Conservation (phyloP, 2,329 filamentous ascomycete genomes). For the Shiraia bambusicola region DNA sequence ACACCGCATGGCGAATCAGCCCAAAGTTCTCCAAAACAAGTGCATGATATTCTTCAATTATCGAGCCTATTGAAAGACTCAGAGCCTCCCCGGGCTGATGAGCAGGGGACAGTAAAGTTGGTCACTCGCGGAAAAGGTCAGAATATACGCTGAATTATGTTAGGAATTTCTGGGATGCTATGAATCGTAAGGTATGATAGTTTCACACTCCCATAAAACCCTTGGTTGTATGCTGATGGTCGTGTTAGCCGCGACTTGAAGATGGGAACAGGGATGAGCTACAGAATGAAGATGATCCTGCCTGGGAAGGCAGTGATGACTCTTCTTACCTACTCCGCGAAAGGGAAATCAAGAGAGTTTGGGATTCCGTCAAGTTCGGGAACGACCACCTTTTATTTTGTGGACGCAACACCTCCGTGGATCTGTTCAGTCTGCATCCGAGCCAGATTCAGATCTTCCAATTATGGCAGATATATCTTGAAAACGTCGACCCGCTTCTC, state of each 20-base stretch:
- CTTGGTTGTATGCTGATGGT: slow-evolving; percentile 4
- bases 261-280: slow-evolving; percentile 2
- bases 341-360: slow-evolving; percentile 46
- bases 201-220: neutral
- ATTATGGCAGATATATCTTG: slow-evolving; percentile 74
- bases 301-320: slow-evolving; percentile 4
- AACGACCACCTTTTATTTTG: slow-evolving; percentile 58
- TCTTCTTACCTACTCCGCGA: slow-evolving; percentile 15
- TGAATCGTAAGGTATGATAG: slow-evolving; percentile 19
- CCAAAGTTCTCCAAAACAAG: too few species aligned
- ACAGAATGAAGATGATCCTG: slow-evolving; percentile 1
- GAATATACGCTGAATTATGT: slow-evolving; percentile 3
- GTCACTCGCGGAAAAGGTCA: neutral
- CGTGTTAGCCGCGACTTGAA: neutral
- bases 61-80: neutral
- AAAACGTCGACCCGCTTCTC: slow-evolving; percentile 37
- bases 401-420: slow-evolving; percentile 54
- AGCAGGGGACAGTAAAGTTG: neutral
- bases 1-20: neutral
- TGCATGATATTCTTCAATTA: neutral
- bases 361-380: slow-evolving; percentile 45
- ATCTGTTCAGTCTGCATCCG: slow-evolving; percentile 65
- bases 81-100: too few species aligned
- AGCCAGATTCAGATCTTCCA: slow-evolving; percentile 65
- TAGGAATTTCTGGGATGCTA: slow-evolving; percentile 27